These are phyloP conservation scores for Solidago caesia DNA, from an alignment of 129 eudicot species.

Conservation along the genomic window DNA sequence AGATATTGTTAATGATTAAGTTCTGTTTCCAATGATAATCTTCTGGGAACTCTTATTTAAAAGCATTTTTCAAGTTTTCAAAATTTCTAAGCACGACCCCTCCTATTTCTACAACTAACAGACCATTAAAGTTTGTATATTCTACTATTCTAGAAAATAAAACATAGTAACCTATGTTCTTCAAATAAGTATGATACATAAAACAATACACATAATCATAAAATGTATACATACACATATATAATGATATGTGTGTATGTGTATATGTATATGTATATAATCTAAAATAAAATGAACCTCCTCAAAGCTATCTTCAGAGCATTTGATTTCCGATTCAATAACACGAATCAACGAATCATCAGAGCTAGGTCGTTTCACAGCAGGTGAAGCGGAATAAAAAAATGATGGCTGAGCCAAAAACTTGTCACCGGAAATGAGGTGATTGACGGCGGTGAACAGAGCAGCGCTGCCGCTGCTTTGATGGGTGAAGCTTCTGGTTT, in stretches of 20 bases:
- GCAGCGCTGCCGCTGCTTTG: slow-evolving; percentile 35
- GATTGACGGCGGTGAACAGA: slow-evolving; percentile 37
- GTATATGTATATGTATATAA: not conserved
- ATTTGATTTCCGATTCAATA: slow-evolving; percentile 54
- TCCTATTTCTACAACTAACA: too few species aligned
- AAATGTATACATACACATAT: not conserved
- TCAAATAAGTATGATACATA: not conserved
- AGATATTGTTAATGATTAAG: too few species aligned
- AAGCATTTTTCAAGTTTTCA: too few species aligned
- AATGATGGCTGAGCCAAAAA: slow-evolving; percentile 31
- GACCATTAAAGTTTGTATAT: too few species aligned
- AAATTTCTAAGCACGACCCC: too few species aligned
- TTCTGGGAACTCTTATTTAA: too few species aligned
- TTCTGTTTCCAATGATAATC: too few species aligned
- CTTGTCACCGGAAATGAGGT: slow-evolving; percentile 19
- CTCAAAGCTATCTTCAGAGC: slow-evolving; percentile 51
- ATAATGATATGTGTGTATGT: not conserved
- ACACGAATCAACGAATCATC: slow-evolving; percentile 56
- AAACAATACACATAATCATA: not conserved
- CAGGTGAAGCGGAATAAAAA: slow-evolving; percentile 40
- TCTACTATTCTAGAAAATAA: too few species aligned
- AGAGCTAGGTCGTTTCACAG: slow-evolving; percentile 38
- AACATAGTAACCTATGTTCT: too few species aligned
- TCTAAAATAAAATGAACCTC: slow-evolving; percentile 33
- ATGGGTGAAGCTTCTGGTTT: slow-evolving; percentile 29